These are phyloP conservation scores for Cercospora sp. DNA, from an alignment of 2,329 filamentous ascomycete species.

Conservation along the genomic window DNA sequence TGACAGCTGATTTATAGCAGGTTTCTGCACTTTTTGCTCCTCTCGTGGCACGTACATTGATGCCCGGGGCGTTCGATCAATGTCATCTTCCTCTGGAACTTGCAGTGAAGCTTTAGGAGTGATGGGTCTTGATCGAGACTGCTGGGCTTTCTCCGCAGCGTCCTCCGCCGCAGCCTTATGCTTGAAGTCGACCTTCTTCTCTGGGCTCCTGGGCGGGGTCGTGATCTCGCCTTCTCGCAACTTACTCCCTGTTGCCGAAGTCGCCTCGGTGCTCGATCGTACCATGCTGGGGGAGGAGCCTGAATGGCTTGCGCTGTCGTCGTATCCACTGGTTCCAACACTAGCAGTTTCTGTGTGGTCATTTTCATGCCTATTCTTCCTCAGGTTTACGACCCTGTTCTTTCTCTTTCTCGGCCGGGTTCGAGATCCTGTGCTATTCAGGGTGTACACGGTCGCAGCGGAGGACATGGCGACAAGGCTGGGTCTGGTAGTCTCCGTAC, in stretches of 20 bases:
- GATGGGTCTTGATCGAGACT: slow-evolving; percentile 17
- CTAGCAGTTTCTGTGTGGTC: slow-evolving; percentile 49
- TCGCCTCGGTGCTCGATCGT: slow-evolving; percentile 59
- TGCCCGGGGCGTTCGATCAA: slow-evolving; percentile 41
- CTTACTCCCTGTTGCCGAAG: slow-evolving; percentile 27
- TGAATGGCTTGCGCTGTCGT: slow-evolving; percentile 35
- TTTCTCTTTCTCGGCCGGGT: slow-evolving; percentile 74
- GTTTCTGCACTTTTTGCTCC: slow-evolving; percentile 17
- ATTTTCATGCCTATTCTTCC: slow-evolving; percentile 54
- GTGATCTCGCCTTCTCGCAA: slow-evolving; percentile 40
- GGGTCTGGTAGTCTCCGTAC: slow-evolving; percentile 66
- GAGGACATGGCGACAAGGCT: slow-evolving; percentile 65
- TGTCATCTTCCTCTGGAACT: slow-evolving; percentile 32
- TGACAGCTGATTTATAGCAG: slow-evolving; percentile 19
- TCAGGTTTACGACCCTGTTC: slow-evolving; percentile 77
- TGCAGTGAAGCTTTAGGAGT: slow-evolving; percentile 22
- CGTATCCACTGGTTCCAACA: slow-evolving; percentile 45
- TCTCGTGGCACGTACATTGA: slow-evolving; percentile 29
- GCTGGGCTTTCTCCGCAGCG: slow-evolving; percentile 1
- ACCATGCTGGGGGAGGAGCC: slow-evolving; percentile 48
- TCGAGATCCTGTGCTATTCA: slow-evolving; percentile 62
- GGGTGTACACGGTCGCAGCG: slow-evolving; percentile 48
- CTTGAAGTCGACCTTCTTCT: slow-evolving; percentile 39
- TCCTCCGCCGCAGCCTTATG: not conserved
- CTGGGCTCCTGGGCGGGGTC: slow-evolving; percentile 54